Conservation (phyloP, 129 eudicot species). For the Erigeron canadensis region DNA sequence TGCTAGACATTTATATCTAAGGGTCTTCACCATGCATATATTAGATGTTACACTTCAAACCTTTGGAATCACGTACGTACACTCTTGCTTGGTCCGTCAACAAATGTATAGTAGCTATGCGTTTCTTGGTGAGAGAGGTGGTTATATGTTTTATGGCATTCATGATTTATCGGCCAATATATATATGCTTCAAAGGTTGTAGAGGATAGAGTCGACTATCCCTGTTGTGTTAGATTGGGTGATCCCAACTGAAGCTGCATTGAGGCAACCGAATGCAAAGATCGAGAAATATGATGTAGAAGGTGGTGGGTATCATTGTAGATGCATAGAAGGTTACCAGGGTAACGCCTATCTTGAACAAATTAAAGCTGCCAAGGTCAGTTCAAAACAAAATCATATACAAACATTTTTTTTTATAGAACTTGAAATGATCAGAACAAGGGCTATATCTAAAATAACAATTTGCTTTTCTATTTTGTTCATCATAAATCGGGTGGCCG, state of each 20-base stretch:
- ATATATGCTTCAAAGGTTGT: background rate
- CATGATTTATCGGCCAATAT: slow-evolving; percentile 20
- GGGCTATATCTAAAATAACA: no score
- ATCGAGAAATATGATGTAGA: slow-evolving; percentile 4
- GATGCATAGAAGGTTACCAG: slow-evolving; percentile 24
- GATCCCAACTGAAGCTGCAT: slow-evolving; percentile 23
- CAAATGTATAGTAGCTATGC: slow-evolving; percentile 45
- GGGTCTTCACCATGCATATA: no score
- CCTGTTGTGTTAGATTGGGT: slow-evolving; percentile 43
- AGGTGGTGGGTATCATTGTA: slow-evolving; percentile 37
- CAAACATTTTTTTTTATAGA: no score
- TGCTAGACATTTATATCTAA: no score
- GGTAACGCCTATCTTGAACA: slow-evolving; percentile 41
- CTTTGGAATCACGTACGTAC: no score
- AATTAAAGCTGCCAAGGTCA: slow-evolving; percentile 38
- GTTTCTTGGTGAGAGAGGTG: slow-evolving; percentile 35
- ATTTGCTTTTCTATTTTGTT: no score
- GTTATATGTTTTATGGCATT: slow-evolving; percentile 17
- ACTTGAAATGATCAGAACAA: no score
- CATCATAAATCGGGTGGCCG: no score
- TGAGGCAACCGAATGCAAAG: slow-evolving; percentile 1
- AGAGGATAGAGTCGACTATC: slow-evolving; percentile 22
- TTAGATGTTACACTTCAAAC: no score
- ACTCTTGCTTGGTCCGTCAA: no score
- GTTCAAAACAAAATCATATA: background rate